Evolutionary conservation across 805 yeast species (phyloP), one percentile per base, ranked within the genome.

Genomic region (Pachysolen tannophilus): DNA sequence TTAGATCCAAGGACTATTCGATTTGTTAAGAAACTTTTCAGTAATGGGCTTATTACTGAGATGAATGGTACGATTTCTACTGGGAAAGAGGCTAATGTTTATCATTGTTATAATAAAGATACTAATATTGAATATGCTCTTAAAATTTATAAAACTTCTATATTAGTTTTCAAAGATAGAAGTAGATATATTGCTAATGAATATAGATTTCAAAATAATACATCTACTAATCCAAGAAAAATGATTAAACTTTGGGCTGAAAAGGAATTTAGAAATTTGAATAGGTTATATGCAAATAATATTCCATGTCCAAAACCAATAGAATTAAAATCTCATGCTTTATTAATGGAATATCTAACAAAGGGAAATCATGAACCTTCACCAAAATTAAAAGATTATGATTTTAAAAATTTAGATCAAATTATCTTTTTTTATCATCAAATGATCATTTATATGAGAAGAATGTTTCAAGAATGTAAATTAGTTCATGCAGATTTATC

Each of bases 161-260:
- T 92, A 44, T 63, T 92, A 42, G 96, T 92, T n/a, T 92, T 92
- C 61, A 92, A 88, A 55, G 98, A 92, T 56, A 67, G 99, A 38
- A 97, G 94, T 50, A 62, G 97, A 47, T 92, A 92, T 50, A 97
- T 92, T 13, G 88, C 82, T 53, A 98, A 98, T 25, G 99, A 92
- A 60, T 90, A 75, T 58, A 65, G 99, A 37, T 92, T 92, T 60
- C 82, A 84, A 52, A 70, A 84, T 6, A 85, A 90, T 47, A 73
- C 70, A 38, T 87, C 84, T 49, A 86, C 87, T 45, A 92, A 92
- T 52, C 97, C 97, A 8, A 70, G 98, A 51, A 90, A 90, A 53
- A 90, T 92, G 97, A 95, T 92, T 43, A 86, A 85, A 56, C 72
- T 88, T 17, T 92, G 99, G 99, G 97, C 98, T 0, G 98, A 92